Evolutionary conservation across 2,329 filamentous ascomycete genomes (phyloP), one percentile per base, ranked within the genome.

Genomic region (Fusarium miscanthi): DNA sequence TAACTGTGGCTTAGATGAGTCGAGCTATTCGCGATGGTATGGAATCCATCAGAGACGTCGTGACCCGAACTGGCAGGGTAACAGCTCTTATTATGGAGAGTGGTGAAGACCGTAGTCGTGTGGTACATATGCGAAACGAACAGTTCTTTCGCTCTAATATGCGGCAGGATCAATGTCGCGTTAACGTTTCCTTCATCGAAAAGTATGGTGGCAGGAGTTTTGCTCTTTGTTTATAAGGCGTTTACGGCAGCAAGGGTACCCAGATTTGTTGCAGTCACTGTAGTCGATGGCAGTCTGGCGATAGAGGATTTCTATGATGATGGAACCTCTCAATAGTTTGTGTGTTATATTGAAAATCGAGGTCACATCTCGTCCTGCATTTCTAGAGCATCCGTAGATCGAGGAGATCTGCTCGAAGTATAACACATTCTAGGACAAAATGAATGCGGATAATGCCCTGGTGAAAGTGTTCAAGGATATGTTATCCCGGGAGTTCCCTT

Each of bases 1-100:
- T 78, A 49, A 78, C 53, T 19, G 23, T 12, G 14, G 12, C 51
- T 33, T 14, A 64, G 61, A 64, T 38, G 37, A 45, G 40, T 76
- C 70, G 5, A 65, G 63, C 30, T 69, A 74, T 37, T 72, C 68
- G 21, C 31, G 37, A 17, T 73, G 70, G 70, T 35, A 61, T 13
- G 46, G 16, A 13, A 58, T 49, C 8, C 68, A 69, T 14, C 64
- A 69, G n/a, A 16, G 66, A 40, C 54, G 66, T 17, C 48, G 52
- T 19, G 16, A 43, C 11, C 33, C 25, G 7, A 38, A 38, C 8
- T 61, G 33, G 33, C 19, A 38, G 11, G 45, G 45, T 16, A 40
- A 27, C n/a, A 51, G 48, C 37, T 31, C 19, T 19, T 59, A 25
- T 27, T 27, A 43, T 27, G 27, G 31, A 35, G 21, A 19, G 8